phyloP scores from a whole-genome alignment of 805 yeast genomes.

The Candida golubevii region DNA sequence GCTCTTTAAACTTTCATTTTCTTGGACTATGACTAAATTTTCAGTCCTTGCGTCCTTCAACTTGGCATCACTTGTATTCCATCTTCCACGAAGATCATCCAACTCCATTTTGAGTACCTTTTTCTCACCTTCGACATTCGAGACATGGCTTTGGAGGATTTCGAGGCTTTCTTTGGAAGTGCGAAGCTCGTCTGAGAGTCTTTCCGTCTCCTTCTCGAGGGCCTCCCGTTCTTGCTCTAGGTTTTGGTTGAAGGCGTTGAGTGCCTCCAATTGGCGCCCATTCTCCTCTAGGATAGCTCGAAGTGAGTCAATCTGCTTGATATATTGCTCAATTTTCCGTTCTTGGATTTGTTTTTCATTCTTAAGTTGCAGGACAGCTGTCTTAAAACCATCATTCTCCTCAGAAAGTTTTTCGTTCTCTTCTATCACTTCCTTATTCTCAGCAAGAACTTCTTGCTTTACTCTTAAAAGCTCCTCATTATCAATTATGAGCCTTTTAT shows the following conservation, averaged over 20 bases:
- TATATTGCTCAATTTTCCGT: constrained; percentile 31
- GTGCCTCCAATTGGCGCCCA: constrained; percentile 55
- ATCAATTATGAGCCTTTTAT: constrained; percentile 58
- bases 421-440: constrained; percentile 35
- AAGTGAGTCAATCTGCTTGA: constrained; percentile 52
- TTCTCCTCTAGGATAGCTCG: constrained; percentile 59
- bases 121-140: constrained; percentile 31
- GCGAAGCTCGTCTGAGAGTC: constrained; percentile 23
- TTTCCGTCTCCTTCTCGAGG: constrained; percentile 28
- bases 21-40: constrained; percentile 56
- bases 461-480: constrained; percentile 42
- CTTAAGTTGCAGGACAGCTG: constrained; percentile 27
- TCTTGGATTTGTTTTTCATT: constrained; percentile 34
- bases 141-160: constrained; percentile 32
- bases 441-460: constrained; percentile 27
- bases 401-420: constrained; percentile 38
- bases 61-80: constrained; percentile 27
- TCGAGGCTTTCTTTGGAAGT: constrained; percentile 25
- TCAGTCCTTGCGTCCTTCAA: constrained; percentile 43
- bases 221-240: constrained; percentile 31
- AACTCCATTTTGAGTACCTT: constrained; percentile 32
- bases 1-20: constrained; percentile 59
- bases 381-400: constrained; percentile 23
- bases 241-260: constrained; percentile 21
- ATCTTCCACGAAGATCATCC: constrained; percentile 20